Base-by-base conservation (phyloP, 2,329 filamentous ascomycete genomes). In the Diaporthe australafricana region DNA sequence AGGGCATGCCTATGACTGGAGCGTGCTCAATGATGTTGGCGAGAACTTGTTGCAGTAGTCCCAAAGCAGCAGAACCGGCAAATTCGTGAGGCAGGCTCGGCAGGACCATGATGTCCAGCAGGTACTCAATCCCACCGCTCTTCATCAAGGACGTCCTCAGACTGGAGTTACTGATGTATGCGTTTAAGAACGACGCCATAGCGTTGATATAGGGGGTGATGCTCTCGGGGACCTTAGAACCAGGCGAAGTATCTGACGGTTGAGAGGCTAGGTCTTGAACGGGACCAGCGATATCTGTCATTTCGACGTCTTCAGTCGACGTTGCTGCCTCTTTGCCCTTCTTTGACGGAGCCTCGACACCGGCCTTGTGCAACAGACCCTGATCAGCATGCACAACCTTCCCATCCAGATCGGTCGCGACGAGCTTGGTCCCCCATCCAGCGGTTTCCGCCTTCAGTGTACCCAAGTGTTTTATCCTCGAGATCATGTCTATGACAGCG, bases 401-500 rank as follows among this genome's bases (percentile, higher is more conserved):
- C 32, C 90, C 91, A 55, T 89, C 82, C 3, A 87, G 80, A 74
- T 89, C 87, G 55, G 88, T 85, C 22, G 90, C 84, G 84, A 93
- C 91, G 22, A 99, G 86, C 78, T 95, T 97, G 0, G 93, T 90
- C 63, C 96, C 96, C 83, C 93, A 91, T 35, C 92, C 92, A 68
- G 89, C 86, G 50, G 88, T 87, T 77, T 87, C 88, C 3, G 94
- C 92, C 79, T 94, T 93, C 52, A 87, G 86, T 65, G 90, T 89
- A 75, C 93, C 94, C 30, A 98, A 84, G 75, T 93, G 87, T 50
- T 91, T 90, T 45, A 99, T 92, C 68, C 94, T 90, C 42, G 92
- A 92, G 73, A 98, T 90, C 94, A 98, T 97, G 74, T 95, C 91
- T 72, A 97, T 88, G 20, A 98, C 91, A n/a, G 94, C 92, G 74